Percentiles rank a stretch among this genome's conserved stretches.
These are phyloP conservation scores for Penicillium odoratum DNA, from an alignment of 495 filamentous ascomycete genomes.

Conservation along the genomic window DNA sequence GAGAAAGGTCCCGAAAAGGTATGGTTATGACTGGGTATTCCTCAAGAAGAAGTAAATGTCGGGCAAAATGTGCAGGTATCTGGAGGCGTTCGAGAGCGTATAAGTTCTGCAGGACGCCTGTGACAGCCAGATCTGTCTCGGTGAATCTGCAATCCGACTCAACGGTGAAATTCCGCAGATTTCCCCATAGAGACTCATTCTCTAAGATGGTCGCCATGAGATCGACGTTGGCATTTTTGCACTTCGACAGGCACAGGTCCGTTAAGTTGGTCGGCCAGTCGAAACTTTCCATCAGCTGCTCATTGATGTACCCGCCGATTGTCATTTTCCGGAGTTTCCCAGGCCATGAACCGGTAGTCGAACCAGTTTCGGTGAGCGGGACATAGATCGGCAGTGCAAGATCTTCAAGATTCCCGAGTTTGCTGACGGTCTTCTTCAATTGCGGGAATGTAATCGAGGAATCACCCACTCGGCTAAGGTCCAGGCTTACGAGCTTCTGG, in stretches of 20 bases:
- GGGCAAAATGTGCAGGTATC: background rate
- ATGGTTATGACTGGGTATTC: no score
- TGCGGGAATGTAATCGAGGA: slow-evolving; percentile 45
- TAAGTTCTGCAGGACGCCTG: background rate
- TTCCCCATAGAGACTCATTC: background rate
- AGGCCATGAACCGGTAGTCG: slow-evolving; percentile 10
- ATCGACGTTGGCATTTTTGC: background rate
- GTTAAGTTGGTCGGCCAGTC: background rate
- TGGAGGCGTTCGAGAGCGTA: background rate
- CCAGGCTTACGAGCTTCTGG: slow-evolving; percentile 50
- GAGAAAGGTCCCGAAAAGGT: no score
- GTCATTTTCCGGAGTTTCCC: background rate
- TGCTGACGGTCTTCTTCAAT: slow-evolving; percentile 54
- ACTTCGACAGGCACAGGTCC: background rate
- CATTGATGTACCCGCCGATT: background rate
- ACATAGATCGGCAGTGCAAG: slow-evolving; percentile 60
- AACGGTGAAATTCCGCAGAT: background rate
- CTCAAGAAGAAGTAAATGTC: background rate
- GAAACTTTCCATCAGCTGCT: background rate
- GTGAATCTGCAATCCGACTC: background rate
- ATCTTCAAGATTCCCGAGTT: slow-evolving; percentile 46
- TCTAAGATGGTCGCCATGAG: background rate
- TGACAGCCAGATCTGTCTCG: background rate
- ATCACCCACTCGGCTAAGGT: slow-evolving; percentile 61
- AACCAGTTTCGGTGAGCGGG: slow-evolving; percentile 19